These are phyloP conservation scores for Cercospora sojina DNA, from an alignment of 2,329 filamentous ascomycete species.

Conservation along the genomic window DNA sequence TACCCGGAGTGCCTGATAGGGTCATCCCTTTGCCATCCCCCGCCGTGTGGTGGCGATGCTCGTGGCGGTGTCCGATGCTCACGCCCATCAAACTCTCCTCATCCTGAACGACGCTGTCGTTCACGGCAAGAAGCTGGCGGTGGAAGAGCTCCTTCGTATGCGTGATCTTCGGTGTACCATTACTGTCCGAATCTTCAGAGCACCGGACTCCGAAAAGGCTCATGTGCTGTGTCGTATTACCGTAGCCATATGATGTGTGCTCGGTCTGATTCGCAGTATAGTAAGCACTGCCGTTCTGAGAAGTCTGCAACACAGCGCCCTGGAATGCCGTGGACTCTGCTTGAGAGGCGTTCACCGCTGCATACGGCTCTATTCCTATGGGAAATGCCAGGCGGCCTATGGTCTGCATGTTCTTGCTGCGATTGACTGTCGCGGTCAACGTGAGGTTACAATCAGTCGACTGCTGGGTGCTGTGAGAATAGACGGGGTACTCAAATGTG, in stretches of 20 bases:
- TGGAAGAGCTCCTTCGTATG: slow-evolving; percentile 53
- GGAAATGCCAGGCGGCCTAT: slow-evolving; percentile 55
- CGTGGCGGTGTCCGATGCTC: slow-evolving; percentile 14
- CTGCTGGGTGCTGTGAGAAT: slow-evolving; percentile 54
- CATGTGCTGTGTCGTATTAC: slow-evolving; percentile 59
- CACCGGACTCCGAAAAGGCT: slow-evolving; percentile 50
- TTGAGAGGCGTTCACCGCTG: slow-evolving; percentile 43
- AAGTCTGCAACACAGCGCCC: slow-evolving; percentile 51
- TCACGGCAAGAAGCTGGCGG: slow-evolving; percentile 56
- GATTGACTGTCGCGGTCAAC: slow-evolving; percentile 50
- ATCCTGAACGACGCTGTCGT: slow-evolving; percentile 55
- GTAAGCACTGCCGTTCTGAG: slow-evolving; percentile 57
- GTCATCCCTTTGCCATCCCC: slow-evolving; percentile 12
- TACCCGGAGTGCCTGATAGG: slow-evolving; percentile 26
- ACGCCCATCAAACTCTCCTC: slow-evolving; percentile 40
- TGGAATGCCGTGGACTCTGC: slow-evolving; percentile 30
- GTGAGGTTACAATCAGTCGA: slow-evolving; percentile 45
- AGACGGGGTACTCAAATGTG: slow-evolving; percentile 61
- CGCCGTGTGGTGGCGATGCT: slow-evolving; percentile 11
- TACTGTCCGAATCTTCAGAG: background rate
- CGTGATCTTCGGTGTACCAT: slow-evolving; percentile 20
- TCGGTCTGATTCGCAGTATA: slow-evolving; percentile 53
- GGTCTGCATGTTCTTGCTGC: slow-evolving; percentile 51
- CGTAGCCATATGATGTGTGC: slow-evolving; percentile 53
- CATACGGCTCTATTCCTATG: slow-evolving; percentile 56